These are phyloP conservation scores for Trematosphaeria pertusa DNA, from an alignment of 2,329 filamentous ascomycete species.

Conservation along the genomic window DNA sequence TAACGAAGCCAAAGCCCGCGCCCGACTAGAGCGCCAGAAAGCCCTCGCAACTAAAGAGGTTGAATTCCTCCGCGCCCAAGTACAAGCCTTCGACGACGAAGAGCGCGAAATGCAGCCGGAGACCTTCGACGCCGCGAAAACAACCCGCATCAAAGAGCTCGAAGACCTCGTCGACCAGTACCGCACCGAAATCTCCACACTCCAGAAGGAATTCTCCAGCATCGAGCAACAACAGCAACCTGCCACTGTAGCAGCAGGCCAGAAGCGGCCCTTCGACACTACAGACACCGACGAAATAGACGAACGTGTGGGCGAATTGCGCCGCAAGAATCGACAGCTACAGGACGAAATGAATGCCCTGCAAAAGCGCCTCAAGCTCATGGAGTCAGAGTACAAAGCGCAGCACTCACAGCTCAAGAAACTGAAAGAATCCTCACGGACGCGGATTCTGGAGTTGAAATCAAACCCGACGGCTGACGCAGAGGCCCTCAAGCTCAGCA, in stretches of 20 bases:
- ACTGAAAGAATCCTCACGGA: slow-evolving; percentile 72
- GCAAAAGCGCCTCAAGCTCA: slow-evolving; percentile 72
- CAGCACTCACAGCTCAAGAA: slow-evolving; percentile 74
- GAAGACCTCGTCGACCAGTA: slow-evolving; percentile 89
- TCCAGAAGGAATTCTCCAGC: slow-evolving; percentile 76
- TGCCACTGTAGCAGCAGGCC: slow-evolving; percentile 53
- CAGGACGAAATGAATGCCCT: slow-evolving; percentile 77
- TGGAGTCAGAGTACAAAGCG: slow-evolving; percentile 78
- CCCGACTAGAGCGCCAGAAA: slow-evolving; percentile 85
- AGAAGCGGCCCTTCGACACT: slow-evolving; percentile 65
- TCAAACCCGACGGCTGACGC: slow-evolving; percentile 90
- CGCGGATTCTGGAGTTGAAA: slow-evolving; percentile 82
- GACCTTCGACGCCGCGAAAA: slow-evolving; percentile 76
- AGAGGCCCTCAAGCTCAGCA: slow-evolving; percentile 83
- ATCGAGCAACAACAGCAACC: slow-evolving; percentile 67
- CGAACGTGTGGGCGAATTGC: slow-evolving; percentile 80
- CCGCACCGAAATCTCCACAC: slow-evolving; percentile 76
- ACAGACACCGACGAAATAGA: slow-evolving; percentile 59
- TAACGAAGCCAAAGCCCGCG: slow-evolving; percentile 70
- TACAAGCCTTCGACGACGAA: slow-evolving; percentile 85
- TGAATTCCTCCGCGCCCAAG: slow-evolving; percentile 89
- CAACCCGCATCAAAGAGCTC: slow-evolving; percentile 77
- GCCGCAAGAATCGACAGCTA: slow-evolving; percentile 85
- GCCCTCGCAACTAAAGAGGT: slow-evolving; percentile 88
- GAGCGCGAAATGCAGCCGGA: slow-evolving; percentile 86